Evolutionary conservation across 306 rosid species (phyloP), one percentile per base, ranked within the genome.

Genomic region (Begonia loranthoides): DNA sequence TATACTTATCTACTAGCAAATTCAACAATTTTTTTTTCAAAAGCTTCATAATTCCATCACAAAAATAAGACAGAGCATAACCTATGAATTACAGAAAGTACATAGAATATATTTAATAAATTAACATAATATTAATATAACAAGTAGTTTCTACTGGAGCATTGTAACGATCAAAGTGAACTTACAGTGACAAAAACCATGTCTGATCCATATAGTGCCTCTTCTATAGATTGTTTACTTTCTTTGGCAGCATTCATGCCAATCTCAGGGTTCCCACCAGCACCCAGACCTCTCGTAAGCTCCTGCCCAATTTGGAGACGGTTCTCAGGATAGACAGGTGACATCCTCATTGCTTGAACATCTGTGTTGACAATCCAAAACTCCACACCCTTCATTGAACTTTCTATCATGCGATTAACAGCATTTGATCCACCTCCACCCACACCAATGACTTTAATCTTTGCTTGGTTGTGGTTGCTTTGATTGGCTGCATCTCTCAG

Each of bases 231-330:
- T 50, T 83, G 80, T 65, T 65, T 76, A 71, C 99, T 90, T 62
- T 90, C 99, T 59, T 90, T 76, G 34, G 99, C 99, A 66, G 99
- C 99, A 78, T 76, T 90, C 99, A 90, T 90, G 53, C 99, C 99
- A 66, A 90, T 81, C 56, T 90, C 99, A 1, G 99, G 99, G 71
- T 85, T 86, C 39, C 99, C 99, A 68, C 99, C 99, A 1, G 99
- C 95, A 15, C 99, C 99, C 57, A 90, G 99, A 56, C 99, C 99
- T 63, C 99, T 70, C 0, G 99, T 90, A 66, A 90, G 95, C 83
- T 86, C 99, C 60, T 73, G 85, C 65, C 99, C 99, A 15, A 90
- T 90, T 56, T 83, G 99, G 55, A 90, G 73, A 41, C 95, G 78
- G 55, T 90, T 80, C 55, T 74, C 87, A 41, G 85, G 76, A 59